Conservation (phyloP, 176 grass and related monocot genomes). For the Metroxylon sagu region DNA sequence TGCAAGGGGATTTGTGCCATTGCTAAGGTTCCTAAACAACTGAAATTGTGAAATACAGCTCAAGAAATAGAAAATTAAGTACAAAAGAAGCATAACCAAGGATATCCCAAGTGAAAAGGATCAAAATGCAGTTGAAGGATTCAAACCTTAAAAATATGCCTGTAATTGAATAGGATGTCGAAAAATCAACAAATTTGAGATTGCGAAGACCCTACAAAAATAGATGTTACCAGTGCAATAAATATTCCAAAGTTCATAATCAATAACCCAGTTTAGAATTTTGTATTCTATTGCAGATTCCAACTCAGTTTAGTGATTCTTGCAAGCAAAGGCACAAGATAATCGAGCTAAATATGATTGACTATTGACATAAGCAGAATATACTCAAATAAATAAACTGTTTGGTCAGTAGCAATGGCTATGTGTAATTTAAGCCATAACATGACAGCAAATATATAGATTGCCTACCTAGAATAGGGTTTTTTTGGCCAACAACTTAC, state of each 20-base stretch:
- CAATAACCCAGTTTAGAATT: neutral
- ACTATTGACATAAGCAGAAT: too few relatives aligned
- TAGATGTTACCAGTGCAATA: neutral
- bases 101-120: neutral
- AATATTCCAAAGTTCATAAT: neutral
- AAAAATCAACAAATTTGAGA: slow-evolving; percentile 22
- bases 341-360: too few relatives aligned
- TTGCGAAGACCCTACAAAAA: slow-evolving; percentile 10
- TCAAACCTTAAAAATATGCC: slow-evolving; percentile 19
- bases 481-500: too few relatives aligned
- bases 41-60: slow-evolving; percentile 6
- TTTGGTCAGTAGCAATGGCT: too few relatives aligned
- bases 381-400: too few relatives aligned
- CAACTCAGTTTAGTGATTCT: too few relatives aligned
- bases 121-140: neutral
- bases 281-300: too few relatives aligned
- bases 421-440: too few relatives aligned
- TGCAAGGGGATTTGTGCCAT: slow-evolving; percentile 7
- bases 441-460: too few relatives aligned
- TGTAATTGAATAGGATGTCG: slow-evolving; percentile 23
- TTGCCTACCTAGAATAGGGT: too few relatives aligned
- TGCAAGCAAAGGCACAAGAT: too few relatives aligned
- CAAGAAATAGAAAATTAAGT: neutral
- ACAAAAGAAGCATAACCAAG: neutral
- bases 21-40: slow-evolving; percentile 16